A percentile compares a stretch with the other conserved stretches of the same genome.
phyloP scores from a whole-genome alignment of 2,329 filamentous ascomycete genomes.

The Canariomyces notabilis region DNA sequence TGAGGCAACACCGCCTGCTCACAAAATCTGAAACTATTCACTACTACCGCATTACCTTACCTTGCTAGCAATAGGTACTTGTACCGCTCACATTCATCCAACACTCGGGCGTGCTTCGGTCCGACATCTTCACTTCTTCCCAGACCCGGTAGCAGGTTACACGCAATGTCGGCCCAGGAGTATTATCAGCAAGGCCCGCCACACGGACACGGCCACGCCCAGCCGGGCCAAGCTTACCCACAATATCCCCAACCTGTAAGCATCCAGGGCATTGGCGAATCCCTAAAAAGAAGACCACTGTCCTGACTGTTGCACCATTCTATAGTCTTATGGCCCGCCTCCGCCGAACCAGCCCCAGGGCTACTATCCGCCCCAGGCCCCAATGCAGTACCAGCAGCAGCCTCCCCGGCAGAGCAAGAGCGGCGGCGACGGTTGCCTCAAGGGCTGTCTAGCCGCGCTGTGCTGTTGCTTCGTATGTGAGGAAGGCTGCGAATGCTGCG shows the following conservation, averaged over 20 bases:
- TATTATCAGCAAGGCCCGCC: conserved; percentile 36
- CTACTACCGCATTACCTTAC: too few species aligned
- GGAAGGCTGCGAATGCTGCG: conserved; percentile 46
- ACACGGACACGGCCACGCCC: conserved; percentile 22
- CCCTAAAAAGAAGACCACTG: conserved; percentile 3
- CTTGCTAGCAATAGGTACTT: too few species aligned
- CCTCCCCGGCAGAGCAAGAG: conserved; percentile 33
- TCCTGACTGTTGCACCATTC: conserved; percentile 8
- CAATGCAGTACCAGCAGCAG: conserved; percentile 44
- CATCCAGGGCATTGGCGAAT: conserved; percentile 8
- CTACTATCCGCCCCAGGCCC: conserved; percentile 41
- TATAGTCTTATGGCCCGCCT: conserved; percentile 34
- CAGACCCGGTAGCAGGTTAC: conserved; percentile 19
- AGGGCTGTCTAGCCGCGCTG: conserved; percentile 42
- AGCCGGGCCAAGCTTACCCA: conserved; percentile 32
- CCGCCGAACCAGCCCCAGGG: conserved; percentile 31
- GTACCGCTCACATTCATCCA: too few species aligned
- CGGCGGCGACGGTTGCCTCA: conserved; percentile 38
- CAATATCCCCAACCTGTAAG: conserved; percentile 42
- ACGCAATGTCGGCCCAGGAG: conserved; percentile 33
- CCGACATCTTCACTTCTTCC: not conserved
- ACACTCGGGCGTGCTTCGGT: conserved; percentile 3
- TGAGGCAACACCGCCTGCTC: too few species aligned
- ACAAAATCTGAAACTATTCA: too few species aligned
- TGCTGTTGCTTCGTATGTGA: conserved; percentile 50